Evolutionary conservation across 1,284 basidiomycete species (phyloP), one percentile per base, ranked within the genome.

Genomic region (Trichosporon coremiiforme): DNA sequence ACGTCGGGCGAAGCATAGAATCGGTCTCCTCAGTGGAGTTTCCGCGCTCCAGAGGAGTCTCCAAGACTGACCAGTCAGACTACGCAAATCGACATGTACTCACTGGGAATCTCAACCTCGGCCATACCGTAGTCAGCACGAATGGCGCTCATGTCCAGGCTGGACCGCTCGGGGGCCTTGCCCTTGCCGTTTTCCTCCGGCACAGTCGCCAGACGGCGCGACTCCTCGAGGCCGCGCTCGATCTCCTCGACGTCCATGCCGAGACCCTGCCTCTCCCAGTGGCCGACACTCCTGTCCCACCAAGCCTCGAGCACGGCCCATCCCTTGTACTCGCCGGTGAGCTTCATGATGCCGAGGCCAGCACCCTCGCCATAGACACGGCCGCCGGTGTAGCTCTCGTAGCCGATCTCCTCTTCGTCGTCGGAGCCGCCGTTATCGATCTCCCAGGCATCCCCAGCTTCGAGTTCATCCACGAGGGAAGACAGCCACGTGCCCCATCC

Each of bases 401-500:
- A 95, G 0, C 93, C 94, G 62, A 94, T 84, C 71, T 89, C 90
- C 78, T 95, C 93, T 77, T 86, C 85, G 38, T 83, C 84, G 63
- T 84, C 85, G 25, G 76, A 76, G 33, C 71, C 71, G n/a, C 69
- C 71, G 71, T 84, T 84, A 17, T 91, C 92, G 63, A 93, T 85
- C 80, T 95, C 93, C 81, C 87, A 94, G 1, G 91, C 91, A 68
- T 95, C 93, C 2, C 94, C 93, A 64, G 85, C 89, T 84, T 98
- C 96, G 31, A 99, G 83, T 72, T 98, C 95, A 62, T 99, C 96
- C 2, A 90, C 94, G 78, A 98, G 96, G 64, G 86, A 87, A n/a
- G 94, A 90, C 47, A 99, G 84, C 92, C 95, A 99, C 77, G 90
- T 90, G 41, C 93, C 96, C 96, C 97, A 99, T 4, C 96, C 96